phyloP scores from a whole-genome alignment of 768 basidiomycete species.

The Cubamyces sp. region DNA sequence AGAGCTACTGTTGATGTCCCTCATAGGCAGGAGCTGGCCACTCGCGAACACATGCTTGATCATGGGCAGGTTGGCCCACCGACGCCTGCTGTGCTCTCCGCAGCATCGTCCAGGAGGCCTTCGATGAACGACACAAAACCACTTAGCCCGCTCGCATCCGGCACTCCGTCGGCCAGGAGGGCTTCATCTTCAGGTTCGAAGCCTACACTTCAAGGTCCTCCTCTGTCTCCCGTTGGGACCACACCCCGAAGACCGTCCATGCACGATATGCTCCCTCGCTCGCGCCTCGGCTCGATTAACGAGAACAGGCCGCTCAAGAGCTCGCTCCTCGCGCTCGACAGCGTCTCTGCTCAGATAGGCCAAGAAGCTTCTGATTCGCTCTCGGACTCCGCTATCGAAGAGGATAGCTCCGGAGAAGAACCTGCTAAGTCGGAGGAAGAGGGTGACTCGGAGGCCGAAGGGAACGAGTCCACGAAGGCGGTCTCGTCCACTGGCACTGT shows the following conservation, averaged over 20 bases:
- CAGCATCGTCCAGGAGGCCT: conserved; percentile 46
- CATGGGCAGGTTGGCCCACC: conserved; percentile 79
- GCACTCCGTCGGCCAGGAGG: conserved; percentile 7
- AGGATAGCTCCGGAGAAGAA: conserved; percentile 40
- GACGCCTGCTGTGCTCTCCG: conserved; percentile 55
- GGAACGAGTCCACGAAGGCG: not conserved
- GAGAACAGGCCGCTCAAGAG: conserved; percentile 22
- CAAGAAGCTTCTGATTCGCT: conserved; percentile 45
- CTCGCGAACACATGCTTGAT: conserved; percentile 92
- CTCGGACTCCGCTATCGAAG: conserved; percentile 57
- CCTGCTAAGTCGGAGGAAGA: conserved; percentile 12
- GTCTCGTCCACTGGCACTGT: not conserved
- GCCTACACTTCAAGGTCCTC: conserved; percentile 3
- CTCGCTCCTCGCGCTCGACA: conserved; percentile 27
- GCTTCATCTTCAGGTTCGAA: conserved; percentile 11
- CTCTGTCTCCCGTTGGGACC: conserved; percentile 7
- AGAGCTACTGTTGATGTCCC: not conserved
- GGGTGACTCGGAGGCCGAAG: not conserved
- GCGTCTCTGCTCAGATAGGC: conserved; percentile 31
- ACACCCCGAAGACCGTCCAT: conserved; percentile 27
- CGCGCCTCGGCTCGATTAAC: conserved; percentile 21
- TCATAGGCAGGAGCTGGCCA: conserved; percentile 79
- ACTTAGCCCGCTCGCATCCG: conserved; percentile 19
- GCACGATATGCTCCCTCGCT: conserved; percentile 19
- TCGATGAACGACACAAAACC: conserved; percentile 35